phyloP scores from a whole-genome alignment of 1,284 basidiomycete genomes.

The Trametes versicolor region DNA sequence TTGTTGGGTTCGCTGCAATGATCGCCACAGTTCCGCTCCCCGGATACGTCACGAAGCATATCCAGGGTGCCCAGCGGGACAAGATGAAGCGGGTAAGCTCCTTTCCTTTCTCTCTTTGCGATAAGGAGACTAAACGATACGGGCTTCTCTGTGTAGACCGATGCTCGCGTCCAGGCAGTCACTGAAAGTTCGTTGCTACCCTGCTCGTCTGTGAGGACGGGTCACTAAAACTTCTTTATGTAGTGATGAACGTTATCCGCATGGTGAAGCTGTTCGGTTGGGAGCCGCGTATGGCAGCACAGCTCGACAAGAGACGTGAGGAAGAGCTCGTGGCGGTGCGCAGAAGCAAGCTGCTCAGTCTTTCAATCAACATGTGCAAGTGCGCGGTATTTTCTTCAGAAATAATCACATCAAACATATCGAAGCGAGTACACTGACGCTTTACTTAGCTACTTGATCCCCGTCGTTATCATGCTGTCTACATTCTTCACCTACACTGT shows the following conservation, averaged over 20 bases:
- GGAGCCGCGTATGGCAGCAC: conserved; percentile 57
- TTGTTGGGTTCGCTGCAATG: conserved; percentile 64
- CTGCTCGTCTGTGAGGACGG: background rate
- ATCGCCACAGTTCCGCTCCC: conserved; percentile 62
- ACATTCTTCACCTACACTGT: conserved; percentile 69
- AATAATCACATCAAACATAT: too few relatives aligned
- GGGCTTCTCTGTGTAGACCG: conserved; percentile 46
- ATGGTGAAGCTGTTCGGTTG: conserved; percentile 52
- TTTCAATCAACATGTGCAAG: conserved; percentile 27
- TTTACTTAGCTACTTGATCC: conserved; percentile 62
- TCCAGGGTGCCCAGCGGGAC: conserved; percentile 44
- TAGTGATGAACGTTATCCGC: conserved; percentile 53
- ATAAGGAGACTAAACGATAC: background rate
- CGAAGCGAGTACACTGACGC: background rate
- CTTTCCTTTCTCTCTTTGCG: background rate
- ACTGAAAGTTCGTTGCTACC: conserved; percentile 52
- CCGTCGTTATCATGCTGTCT: conserved; percentile 70
- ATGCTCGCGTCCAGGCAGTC: conserved; percentile 58
- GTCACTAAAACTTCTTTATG: background rate
- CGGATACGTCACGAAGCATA: conserved; percentile 45
- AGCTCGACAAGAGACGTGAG: conserved; percentile 60
- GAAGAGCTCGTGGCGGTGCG: conserved; percentile 62
- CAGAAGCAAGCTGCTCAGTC: conserved; percentile 38
- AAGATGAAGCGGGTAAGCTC: conserved; percentile 46
- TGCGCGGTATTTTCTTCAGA: conserved; percentile 14